Evolutionary conservation across 2,329 filamentous ascomycete genomes (phyloP).

Genomic region (Apiospora malaysiana): DNA sequence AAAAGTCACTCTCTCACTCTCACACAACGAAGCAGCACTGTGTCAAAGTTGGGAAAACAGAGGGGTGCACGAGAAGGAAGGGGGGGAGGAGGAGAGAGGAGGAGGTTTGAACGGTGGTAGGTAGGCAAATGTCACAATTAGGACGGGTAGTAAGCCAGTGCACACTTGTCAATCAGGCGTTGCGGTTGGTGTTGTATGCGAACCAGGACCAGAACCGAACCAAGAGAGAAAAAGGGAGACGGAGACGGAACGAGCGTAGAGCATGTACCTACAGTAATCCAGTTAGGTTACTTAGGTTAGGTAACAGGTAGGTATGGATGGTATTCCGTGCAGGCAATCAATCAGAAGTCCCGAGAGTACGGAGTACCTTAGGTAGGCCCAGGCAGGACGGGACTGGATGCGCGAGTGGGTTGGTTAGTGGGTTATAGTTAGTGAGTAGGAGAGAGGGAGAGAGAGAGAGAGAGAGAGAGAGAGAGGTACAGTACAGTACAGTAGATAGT

Average conservation of each 20-base stretch:
- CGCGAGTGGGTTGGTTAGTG: slow-evolving; percentile 12
- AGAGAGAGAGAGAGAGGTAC: not conserved
- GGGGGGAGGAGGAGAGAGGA: not conserved
- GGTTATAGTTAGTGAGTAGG: not conserved
- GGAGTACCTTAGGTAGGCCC: no score
- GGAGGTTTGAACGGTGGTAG: not conserved
- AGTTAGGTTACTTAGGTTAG: no score
- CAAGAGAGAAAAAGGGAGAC: slow-evolving; percentile 1
- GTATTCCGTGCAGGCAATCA: not conserved
- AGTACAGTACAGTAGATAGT: not conserved
- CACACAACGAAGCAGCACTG: not conserved
- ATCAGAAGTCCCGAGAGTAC: slow-evolving; percentile 15
- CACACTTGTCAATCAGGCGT: slow-evolving; percentile 19
- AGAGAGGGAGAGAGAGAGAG: not conserved
- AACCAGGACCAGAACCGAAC: not conserved
- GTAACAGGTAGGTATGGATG: not conserved
- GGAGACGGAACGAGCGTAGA: not conserved
- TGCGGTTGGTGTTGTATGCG: slow-evolving; percentile 15
- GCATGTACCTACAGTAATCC: not conserved
- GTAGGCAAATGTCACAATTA: slow-evolving; percentile 16
- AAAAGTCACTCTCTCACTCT: not conserved
- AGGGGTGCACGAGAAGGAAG: slow-evolving; percentile 13
- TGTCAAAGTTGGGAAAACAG: not conserved
- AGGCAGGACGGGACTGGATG: slow-evolving; percentile 13
- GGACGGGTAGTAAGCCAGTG: slow-evolving; percentile 10